Evolutionary conservation across 2,329 filamentous ascomycete species (phyloP), one percentile per base, ranked within the genome.

Genomic region (Raffaelea albimanens): DNA sequence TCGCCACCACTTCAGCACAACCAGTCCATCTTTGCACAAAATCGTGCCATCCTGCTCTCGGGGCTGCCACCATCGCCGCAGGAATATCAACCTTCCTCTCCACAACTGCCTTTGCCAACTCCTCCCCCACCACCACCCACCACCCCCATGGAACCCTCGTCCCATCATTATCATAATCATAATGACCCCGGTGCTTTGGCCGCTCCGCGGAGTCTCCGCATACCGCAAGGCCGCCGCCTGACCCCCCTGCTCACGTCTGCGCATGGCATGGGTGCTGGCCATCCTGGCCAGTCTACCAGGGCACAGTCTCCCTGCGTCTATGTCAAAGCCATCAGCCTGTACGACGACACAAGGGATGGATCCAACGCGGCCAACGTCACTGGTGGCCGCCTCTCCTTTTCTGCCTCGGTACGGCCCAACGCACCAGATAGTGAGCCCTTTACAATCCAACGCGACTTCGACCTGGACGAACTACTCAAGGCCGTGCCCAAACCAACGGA

Each of bases 381-480:
- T 34, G 41, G 51, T 4, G 46, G 41, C 23, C 56, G 56, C 11
- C 55, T 69, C 13, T 64, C 59, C 2, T 65, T 76, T 43, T 65
- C 70, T 16, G 71, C 69, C 2, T 61, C 67, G 14, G 63, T 77
- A 9, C 54, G 65, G 5, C 71, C 73, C 16, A 61, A 60, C 33
- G 56, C 59, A 18, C 58, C 63, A 4, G 65, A 68, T 2, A 62
- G 67, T 18, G 66, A 67, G 43, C 63, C 73, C 1, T 70, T 77
- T 52, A 54, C 71, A 1, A 63, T 81, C 18, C 66, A 69, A 52
- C 67, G 74, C 25, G 67, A 65, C 18, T 75, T 80, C 50, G 66
- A 78, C 50, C 59, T 78, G 14, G 63, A 69, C 22, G 63, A 69
- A 50, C 59, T 79, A 10, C 64, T 69, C 41, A 63, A 67, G 9